Percentiles rank a stretch among this genome's conserved stretches.
phyloP scores from a whole-genome alignment of 2,329 filamentous ascomycete species.

The Pseudogymnoascus sp. region DNA sequence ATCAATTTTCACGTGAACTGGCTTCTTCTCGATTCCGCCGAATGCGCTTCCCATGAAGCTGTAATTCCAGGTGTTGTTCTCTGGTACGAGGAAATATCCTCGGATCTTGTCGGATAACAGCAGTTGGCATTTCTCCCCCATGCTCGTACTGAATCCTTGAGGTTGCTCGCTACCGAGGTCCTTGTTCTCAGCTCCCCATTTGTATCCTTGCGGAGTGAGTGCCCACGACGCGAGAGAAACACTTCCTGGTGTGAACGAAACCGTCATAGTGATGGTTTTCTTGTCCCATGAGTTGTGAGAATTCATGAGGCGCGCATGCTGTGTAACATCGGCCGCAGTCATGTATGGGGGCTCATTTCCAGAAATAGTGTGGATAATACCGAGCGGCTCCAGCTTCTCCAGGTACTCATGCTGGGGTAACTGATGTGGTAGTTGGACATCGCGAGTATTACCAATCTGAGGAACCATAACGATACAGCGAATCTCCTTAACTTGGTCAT shows the following conservation, averaged over 20 bases:
- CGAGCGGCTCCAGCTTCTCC: slow-evolving; percentile 77
- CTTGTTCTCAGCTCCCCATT: slow-evolving; percentile 95
- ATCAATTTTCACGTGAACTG: slow-evolving; percentile 86
- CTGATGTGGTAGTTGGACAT: slow-evolving; percentile 82
- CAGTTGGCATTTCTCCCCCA: slow-evolving; percentile 94
- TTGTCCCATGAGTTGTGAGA: slow-evolving; percentile 72
- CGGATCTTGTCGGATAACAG: slow-evolving; percentile 87
- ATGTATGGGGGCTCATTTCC: slow-evolving; percentile 96
- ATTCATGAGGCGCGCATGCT: slow-evolving; percentile 85
- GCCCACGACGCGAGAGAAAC: slow-evolving; percentile 93
- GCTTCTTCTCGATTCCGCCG: slow-evolving; percentile 80
- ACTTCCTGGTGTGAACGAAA: slow-evolving; percentile 92
- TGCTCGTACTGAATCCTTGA: slow-evolving; percentile 81
- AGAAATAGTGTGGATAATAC: slow-evolving; percentile 90
- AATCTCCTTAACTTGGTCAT: slow-evolving; percentile 94
- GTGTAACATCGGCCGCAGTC: slow-evolving; percentile 89
- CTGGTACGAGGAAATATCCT: slow-evolving; percentile 93
- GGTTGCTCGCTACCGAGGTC: slow-evolving; percentile 89
- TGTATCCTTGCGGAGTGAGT: slow-evolving; percentile 84
- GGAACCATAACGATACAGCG: slow-evolving; percentile 96
- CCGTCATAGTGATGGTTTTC: slow-evolving; percentile 89
- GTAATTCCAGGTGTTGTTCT: slow-evolving; percentile 91
- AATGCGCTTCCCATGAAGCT: slow-evolving; percentile 94
- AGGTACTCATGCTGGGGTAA: slow-evolving; percentile 90
- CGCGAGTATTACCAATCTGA: slow-evolving; percentile 87